Base-by-base conservation (phyloP, 2,329 filamentous ascomycete genomes). In the Penicillium fuscoglaucum region DNA sequence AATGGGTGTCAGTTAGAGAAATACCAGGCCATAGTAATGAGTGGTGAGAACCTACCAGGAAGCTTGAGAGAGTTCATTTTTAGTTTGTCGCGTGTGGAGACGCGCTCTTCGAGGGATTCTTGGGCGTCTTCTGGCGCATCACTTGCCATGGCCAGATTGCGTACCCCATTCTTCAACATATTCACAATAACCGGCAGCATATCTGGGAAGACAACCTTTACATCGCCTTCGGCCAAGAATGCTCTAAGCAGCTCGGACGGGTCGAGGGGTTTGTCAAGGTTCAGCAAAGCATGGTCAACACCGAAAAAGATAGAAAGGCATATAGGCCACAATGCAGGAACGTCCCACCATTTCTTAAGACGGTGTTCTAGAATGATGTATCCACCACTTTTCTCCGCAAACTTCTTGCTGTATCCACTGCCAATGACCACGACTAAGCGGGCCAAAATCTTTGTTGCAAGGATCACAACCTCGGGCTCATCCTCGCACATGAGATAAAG, bases 261-360 rank as follows among this genome's bases (percentile, higher is more conserved):
- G 64, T 93, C 89, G 66, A 96, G 89, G 28, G 87, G 82, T 63
- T 85, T 83, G 52, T 90, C 85, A 65, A 92, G 85, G 68, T 93
- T 84, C 65, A 93, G 84, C 49, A 85, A 85, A 2, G 87, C 87
- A 46, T 96, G 85, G 69, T 97, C 92, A 43, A 87, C 83, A 0
- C 90, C 92, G 69, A 99, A 96, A 2, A 99, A 76, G 24, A 98
- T 89, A 53, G 90, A 88, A 74, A 99, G 90, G 70, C 90, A 92
- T 44, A 95, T 88, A 0, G 89, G 87, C 95, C 95, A 98, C 28
- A 98, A 76, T 0, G 87, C 85, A 2, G 92, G 85, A 17, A 92
- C 84, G 68, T 90, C 88, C 93, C 95, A 99, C 87, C 93, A 97
- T 67, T 88, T 82, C 69, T 88, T 91, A 4, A 99, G 77, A 33